Conservation (phyloP, 148 eudicot species). For the Heliosperma pusillum region DNA sequence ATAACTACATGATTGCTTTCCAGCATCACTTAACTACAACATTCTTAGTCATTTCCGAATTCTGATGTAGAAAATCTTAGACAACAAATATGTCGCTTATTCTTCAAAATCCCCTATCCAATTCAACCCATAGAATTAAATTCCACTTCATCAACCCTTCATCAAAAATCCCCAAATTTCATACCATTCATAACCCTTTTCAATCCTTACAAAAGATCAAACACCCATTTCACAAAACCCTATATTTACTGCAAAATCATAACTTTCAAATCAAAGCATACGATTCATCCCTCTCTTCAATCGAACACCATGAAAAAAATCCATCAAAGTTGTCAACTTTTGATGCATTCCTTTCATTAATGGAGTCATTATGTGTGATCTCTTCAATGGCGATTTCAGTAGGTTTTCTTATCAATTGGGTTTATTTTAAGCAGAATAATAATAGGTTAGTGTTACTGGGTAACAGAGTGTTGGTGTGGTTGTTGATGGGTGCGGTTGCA, state of each 20-base stretch:
- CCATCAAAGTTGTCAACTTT: constrained; percentile 26
- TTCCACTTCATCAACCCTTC: constrained; percentile 17
- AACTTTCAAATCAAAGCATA: constrained; percentile 26
- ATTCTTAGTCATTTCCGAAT: no score
- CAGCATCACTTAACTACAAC: no score
- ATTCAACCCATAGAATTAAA: constrained; percentile 25
- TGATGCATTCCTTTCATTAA: constrained; percentile 50
- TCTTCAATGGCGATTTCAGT: constrained; percentile 53
- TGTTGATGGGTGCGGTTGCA: constrained; percentile 55
- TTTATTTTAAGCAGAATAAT: constrained; percentile 34
- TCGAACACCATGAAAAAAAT: constrained; percentile 10
- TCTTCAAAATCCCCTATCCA: constrained; percentile 39
- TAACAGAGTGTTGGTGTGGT: constrained; percentile 42
- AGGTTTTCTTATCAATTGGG: constrained; percentile 38
- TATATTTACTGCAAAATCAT: constrained; percentile 16
- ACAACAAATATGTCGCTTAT: constrained; percentile 20
- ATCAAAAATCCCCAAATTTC: constrained; percentile 22
- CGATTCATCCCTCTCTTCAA: constrained; percentile 27
- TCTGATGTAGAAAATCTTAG: not conserved
- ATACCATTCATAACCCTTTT: constrained; percentile 1
- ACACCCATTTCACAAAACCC: constrained; percentile 22
- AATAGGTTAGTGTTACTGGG: constrained; percentile 42
- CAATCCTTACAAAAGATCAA: constrained; percentile 16
- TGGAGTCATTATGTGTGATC: constrained; percentile 50
- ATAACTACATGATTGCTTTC: no score